phyloP scores from a whole-genome alignment of 1,139 yeast species.

The Yamadazyma oceani region DNA sequence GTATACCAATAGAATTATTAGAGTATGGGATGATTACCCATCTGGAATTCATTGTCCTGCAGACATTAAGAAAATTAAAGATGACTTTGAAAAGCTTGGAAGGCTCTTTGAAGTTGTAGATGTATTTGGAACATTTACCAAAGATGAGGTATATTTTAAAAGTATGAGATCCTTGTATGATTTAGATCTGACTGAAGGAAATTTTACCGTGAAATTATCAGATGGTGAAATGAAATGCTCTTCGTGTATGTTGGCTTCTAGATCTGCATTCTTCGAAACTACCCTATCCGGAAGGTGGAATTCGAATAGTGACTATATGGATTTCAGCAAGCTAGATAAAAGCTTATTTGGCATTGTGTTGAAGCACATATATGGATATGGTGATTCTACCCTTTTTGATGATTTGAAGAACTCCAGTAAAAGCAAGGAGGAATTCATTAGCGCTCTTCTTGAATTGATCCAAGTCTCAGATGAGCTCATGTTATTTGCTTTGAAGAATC shows the following conservation, averaged over 20 bases:
- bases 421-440: constrained; percentile 44
- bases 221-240: constrained; percentile 46
- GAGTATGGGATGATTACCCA: constrained; percentile 27
- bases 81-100: constrained; percentile 20
- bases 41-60: constrained; percentile 19
- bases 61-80: constrained; percentile 21
- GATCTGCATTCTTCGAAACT: constrained; percentile 68
- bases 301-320: constrained; percentile 17
- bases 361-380: constrained; percentile 58
- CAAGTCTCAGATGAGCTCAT: constrained; percentile 66
- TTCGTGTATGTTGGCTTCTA: constrained; percentile 49
- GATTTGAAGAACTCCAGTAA: constrained; percentile 22
- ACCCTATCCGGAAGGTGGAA: constrained; percentile 59
- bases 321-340: constrained; percentile 44
- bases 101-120: constrained; percentile 21
- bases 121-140: constrained; percentile 16
- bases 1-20: constrained; percentile 30
- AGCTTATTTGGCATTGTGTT: constrained; percentile 53
- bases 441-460: constrained; percentile 56
- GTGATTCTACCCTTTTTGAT: constrained; percentile 46
- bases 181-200: constrained; percentile 17
- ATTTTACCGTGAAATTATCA: constrained; percentile 27
- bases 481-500: constrained; percentile 56
- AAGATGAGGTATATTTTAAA: constrained; percentile 13
- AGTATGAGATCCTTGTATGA: constrained; percentile 17